A percentile compares a stretch with the other conserved stretches of the same genome.
phyloP scores from a whole-genome alignment of 768 basidiomycete species.

The Tulasnella calospora region DNA sequence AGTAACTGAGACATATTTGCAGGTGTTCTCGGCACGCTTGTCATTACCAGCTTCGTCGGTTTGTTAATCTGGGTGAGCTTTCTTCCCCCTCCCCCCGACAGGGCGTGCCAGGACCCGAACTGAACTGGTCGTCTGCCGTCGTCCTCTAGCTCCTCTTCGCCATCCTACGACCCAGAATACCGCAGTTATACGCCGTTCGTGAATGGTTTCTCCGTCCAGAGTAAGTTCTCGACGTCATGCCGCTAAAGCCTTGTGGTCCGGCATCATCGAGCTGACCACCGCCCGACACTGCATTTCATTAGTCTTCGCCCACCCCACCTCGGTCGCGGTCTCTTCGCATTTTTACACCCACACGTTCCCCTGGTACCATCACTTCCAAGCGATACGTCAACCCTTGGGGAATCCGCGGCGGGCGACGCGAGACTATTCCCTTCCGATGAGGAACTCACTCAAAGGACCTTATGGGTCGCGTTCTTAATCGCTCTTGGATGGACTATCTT shows the following conservation, averaged over 20 bases:
- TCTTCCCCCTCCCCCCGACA: constrained; percentile 20
- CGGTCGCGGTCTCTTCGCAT: constrained; percentile 55
- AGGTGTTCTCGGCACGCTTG: constrained; percentile 51
- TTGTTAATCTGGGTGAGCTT: constrained; percentile 61
- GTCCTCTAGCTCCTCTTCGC: constrained; percentile 57
- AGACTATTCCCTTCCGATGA: constrained; percentile 68
- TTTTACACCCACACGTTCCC: constrained; percentile 65
- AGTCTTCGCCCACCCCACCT: constrained; percentile 64
- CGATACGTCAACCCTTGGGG: constrained; percentile 53
- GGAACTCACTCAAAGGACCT: constrained; percentile 61
- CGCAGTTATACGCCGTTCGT: constrained; percentile 65
- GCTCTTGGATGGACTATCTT: constrained; percentile 63
- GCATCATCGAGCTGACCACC: neutral
- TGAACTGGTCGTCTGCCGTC: neutral
- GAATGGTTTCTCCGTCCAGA: constrained; percentile 73
- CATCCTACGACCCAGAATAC: constrained; percentile 59
- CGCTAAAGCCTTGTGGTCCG: neutral
- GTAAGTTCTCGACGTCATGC: constrained; percentile 43
- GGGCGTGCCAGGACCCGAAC: neutral
- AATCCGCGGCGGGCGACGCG: constrained; percentile 48
- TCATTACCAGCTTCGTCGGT: constrained; percentile 56
- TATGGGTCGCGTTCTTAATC: constrained; percentile 62
- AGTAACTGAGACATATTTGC: neutral
- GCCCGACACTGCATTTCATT: constrained; percentile 13
- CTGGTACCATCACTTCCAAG: constrained; percentile 55